These are phyloP conservation scores for Pythium vanterpoolii DNA, from an alignment of 352 stramenopile species.

Conservation along the genomic window DNA sequence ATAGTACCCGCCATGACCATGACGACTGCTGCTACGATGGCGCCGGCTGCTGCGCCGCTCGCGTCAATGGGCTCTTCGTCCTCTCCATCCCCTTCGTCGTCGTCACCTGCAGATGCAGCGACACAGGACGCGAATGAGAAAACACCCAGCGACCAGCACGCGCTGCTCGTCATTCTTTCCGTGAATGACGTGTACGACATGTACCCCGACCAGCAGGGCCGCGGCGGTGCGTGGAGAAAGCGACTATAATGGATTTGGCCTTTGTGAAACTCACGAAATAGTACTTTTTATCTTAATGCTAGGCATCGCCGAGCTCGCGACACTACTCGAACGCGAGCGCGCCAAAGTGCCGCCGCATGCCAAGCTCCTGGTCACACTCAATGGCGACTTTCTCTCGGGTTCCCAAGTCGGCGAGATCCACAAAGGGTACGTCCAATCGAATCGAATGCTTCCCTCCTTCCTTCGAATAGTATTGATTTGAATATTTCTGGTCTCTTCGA, in stretches of 20 bases:
- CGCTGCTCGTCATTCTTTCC: slow-evolving; percentile 46
- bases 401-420: slow-evolving; percentile 57
- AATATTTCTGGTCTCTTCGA: background rate
- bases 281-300: too few relatives aligned
- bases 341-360: slow-evolving; percentile 37
- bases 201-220: slow-evolving; percentile 55
- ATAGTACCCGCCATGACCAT: slow-evolving; percentile 1
- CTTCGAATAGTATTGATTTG: background rate
- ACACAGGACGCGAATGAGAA: background rate
- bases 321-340: slow-evolving; percentile 50
- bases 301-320: slow-evolving; percentile 59
- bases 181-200: slow-evolving; percentile 81
- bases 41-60: background rate
- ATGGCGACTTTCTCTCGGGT: slow-evolving; percentile 74
- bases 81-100: background rate
- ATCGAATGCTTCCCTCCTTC: background rate
- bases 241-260: background rate
- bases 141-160: slow-evolving; percentile 8
- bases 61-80: background rate
- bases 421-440: slow-evolving; percentile 43
- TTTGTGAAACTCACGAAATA: background rate
- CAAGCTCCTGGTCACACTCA: slow-evolving; percentile 68
- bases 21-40: background rate
- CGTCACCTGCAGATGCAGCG: background rate
- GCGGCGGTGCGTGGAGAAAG: slow-evolving; percentile 30